phyloP scores from a whole-genome alignment of 768 basidiomycete genomes.

The Cystobasidium ongulense region DNA sequence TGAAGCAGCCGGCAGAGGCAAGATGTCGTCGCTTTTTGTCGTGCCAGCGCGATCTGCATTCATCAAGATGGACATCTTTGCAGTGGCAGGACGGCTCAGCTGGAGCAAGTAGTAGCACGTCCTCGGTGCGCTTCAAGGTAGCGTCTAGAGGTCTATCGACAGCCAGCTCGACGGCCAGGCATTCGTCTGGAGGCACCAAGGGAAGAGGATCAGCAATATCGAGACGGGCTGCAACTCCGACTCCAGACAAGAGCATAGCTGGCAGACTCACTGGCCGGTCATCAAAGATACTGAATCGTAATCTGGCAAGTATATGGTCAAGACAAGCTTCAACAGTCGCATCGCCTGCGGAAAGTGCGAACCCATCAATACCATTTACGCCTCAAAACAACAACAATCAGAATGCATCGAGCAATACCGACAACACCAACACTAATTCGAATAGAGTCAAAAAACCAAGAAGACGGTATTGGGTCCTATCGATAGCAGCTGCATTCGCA shows the following conservation, averaged over 20 bases:
- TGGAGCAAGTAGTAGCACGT: background rate
- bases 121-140: background rate
- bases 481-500: background rate
- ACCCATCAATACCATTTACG: background rate
- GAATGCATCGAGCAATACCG: background rate
- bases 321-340: background rate
- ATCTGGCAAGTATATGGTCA: background rate
- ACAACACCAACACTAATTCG: background rate
- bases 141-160: background rate
- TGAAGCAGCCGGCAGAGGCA: background rate
- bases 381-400: background rate
- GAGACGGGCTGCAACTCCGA: background rate
- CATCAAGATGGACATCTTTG: background rate
- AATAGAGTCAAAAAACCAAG: background rate
- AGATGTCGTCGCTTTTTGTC: background rate
- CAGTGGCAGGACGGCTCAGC: background rate
- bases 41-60: background rate
- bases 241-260: background rate
- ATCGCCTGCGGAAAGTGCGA: background rate
- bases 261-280: background rate
- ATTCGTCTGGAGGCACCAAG: background rate
- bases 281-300: background rate
- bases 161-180: background rate
- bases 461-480: constrained; percentile 11
- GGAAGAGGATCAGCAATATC: background rate